Conservation (phyloP, 352 stramenopile species). For the Phytophthora quininea region DNA sequence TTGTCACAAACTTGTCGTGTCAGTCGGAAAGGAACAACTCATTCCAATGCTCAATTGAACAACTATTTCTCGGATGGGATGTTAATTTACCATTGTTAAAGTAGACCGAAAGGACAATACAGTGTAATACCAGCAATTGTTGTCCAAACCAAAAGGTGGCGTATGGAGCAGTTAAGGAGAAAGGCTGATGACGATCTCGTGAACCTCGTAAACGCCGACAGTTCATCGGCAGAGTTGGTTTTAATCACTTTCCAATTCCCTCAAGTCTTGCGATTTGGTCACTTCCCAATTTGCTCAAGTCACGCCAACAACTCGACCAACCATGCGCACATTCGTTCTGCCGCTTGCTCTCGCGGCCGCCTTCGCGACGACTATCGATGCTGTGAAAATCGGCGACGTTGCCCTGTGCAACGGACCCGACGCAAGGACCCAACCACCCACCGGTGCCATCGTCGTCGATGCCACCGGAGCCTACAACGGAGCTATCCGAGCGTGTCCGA, state of each 20-base stretch:
- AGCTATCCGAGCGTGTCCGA: conserved; percentile 24
- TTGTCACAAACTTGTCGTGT: too few relatives aligned
- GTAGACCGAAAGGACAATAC: too few relatives aligned
- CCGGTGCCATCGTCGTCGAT: conserved; percentile 26
- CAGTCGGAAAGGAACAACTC: too few relatives aligned
- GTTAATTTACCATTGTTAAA: too few relatives aligned
- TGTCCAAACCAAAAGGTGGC: too few relatives aligned
- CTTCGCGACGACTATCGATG: background rate
- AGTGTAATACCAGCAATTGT: too few relatives aligned
- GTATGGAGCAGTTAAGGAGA: too few relatives aligned
- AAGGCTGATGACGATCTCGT: too few relatives aligned
- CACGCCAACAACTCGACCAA: conserved; percentile 2
- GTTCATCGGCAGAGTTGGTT: too few relatives aligned
- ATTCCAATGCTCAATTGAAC: too few relatives aligned
- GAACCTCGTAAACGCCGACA: too few relatives aligned
- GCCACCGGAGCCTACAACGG: conserved; percentile 27
- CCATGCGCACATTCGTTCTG: background rate
- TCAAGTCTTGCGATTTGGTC: background rate
- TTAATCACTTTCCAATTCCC: background rate
- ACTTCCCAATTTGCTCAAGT: conserved; percentile 2
- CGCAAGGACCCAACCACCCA: conserved; percentile 14
- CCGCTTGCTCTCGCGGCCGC: background rate
- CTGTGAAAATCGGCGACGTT: background rate
- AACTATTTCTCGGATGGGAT: too few relatives aligned
- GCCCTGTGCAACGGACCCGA: conserved; percentile 20